phyloP scores from a whole-genome alignment of 2,329 filamentous ascomycete genomes.

The Davidsoniella eucalypti region DNA sequence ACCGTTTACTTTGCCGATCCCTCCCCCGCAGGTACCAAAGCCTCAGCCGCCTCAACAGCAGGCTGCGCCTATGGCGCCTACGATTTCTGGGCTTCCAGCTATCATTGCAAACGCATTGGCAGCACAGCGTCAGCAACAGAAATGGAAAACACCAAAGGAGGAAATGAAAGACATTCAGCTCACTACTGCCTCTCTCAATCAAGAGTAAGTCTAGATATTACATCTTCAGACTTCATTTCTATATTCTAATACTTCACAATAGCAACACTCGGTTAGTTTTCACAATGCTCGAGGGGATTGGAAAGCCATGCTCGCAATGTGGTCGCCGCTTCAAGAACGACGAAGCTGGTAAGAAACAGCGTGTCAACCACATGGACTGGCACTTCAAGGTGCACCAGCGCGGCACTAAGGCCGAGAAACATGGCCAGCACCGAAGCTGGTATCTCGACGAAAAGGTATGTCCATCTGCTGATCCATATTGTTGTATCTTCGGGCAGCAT shows the following conservation, averaged over 20 bases:
- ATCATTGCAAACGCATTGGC: constrained; percentile 23
- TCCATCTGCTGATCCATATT: constrained; percentile 4
- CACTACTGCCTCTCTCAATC: constrained; percentile 51
- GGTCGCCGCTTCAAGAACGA: constrained; percentile 71
- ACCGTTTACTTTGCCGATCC: constrained; percentile 3
- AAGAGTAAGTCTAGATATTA: constrained; percentile 36
- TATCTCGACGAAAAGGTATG: constrained; percentile 76
- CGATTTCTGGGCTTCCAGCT: constrained; percentile 17
- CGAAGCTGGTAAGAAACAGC: constrained; percentile 64
- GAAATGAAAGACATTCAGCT: constrained; percentile 26
- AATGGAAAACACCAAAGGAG: constrained; percentile 16
- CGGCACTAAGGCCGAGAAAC: constrained; percentile 69
- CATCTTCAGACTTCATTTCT: not conserved
- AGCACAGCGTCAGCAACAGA: constrained; percentile 15
- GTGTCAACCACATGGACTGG: constrained; percentile 92
- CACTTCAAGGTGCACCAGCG: constrained; percentile 89
- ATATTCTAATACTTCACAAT: not conserved
- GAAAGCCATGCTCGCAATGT: constrained; percentile 81
- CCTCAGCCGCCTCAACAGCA: not conserved
- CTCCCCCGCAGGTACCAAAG: constrained; percentile 8
- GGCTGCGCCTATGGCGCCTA: constrained; percentile 16
- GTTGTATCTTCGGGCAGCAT: not conserved
- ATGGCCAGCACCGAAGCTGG: constrained; percentile 84
- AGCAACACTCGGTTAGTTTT: constrained; percentile 42
- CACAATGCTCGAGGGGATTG: constrained; percentile 62